Evolutionary conservation across 202 grass and related monocot genomes (phyloP), one percentile per base, ranked within the genome.

Genomic region (Setaria italica): DNA sequence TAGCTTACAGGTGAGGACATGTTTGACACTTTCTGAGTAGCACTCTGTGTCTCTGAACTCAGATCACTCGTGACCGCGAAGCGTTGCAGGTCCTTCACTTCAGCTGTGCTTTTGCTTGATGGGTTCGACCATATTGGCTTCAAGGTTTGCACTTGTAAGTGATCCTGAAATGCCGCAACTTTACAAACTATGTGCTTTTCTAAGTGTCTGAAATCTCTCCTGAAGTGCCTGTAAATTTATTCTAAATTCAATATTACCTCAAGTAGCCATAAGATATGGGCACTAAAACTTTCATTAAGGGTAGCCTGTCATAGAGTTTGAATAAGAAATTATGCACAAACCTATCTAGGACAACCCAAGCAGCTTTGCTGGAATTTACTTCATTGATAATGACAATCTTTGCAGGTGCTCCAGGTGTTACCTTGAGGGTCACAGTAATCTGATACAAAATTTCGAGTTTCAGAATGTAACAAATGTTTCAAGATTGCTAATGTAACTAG

Each of bases 281-380:
- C 14, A 71, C 13, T 20, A 70, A 72, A 45, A 76, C 17, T 56
- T 77, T n/a, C 8, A 4, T 2, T 76, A 25, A 85, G 51, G 29
- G 37, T 81, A 70, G 11, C 63, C 29, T 70, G 3, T 53, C 4
- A 70, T n/a, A 32, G 67, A 37, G 43, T 55, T 53, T 67, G 39
- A 74, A 48, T 17, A 71, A 62, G 13, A 86, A 70, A 89, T 79
- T 2, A 67, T 48, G 47, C 70, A 81, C n/a, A 25, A 72, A 94
- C 92, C 92, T 91, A 69, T 94, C 92, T 57, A 92, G 39, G 82
- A 94, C 72, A 80, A 92, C 82, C 90, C 90, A 94, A 60, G 90
- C 67, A 73, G 87, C 87, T 81, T 90, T 90, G 88, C 82, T 92
- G 77, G 74, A 77, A 78, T 88, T 85, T 49, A 92, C 82, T 87